These are phyloP conservation scores for Xylaria sp. DNA, from an alignment of 2,329 filamentous ascomycete genomes.

Conservation along the genomic window DNA sequence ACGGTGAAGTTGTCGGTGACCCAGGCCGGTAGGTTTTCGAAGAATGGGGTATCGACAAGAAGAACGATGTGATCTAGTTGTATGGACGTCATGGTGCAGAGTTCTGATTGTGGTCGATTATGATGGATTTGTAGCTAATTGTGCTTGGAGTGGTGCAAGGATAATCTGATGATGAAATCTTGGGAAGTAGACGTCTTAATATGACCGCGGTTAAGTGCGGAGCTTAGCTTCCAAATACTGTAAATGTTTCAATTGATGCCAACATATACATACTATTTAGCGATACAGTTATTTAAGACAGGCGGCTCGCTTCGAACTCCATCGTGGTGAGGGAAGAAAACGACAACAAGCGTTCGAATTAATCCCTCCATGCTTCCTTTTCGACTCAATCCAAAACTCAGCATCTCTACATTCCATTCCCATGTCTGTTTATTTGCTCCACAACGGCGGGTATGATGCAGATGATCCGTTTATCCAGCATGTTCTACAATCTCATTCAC, in stretches of 20 bases:
- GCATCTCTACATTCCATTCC: slow-evolving; percentile 10
- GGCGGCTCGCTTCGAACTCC: neutral
- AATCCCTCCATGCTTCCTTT: slow-evolving; percentile 8
- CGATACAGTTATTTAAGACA: slow-evolving; percentile 38
- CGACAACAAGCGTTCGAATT: neutral
- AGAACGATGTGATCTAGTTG: neutral
- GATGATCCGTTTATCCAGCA: slow-evolving; percentile 69
- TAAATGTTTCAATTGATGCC: slow-evolving; percentile 31
- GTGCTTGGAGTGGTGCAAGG: neutral
- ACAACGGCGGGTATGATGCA: neutral
- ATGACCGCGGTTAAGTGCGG: neutral
- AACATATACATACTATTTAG: slow-evolving; percentile 40
- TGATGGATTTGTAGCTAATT: neutral
- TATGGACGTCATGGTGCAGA: neutral
- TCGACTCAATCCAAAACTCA: slow-evolving; percentile 1
- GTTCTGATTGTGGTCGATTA: too few relatives aligned
- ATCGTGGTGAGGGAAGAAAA: slow-evolving; percentile 3
- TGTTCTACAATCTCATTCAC: slow-evolving; percentile 97
- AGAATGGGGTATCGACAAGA: neutral
- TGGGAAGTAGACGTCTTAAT: neutral
- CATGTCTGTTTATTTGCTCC: slow-evolving; percentile 9
- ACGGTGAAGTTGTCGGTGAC: neutral
- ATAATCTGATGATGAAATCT: neutral
- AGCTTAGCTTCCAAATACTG: neutral
- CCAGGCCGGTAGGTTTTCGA: neutral